phyloP scores from a whole-genome alignment of 768 basidiomycete genomes.

The Phaeotremella skinneri region DNA sequence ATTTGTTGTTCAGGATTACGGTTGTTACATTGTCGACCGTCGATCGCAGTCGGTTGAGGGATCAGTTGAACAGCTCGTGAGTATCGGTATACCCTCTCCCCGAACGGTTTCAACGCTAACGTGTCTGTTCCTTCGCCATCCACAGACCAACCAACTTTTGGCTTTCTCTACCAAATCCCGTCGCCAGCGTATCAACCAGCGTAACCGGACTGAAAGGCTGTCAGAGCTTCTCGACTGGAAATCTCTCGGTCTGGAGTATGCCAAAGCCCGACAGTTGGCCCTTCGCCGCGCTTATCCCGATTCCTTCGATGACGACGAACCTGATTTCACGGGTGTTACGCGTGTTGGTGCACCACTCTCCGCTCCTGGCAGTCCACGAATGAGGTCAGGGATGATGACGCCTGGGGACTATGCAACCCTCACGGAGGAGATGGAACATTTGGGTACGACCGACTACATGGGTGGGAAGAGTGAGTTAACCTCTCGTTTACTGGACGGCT shows the following conservation, averaged over 20 bases:
- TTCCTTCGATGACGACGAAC: constrained; percentile 67
- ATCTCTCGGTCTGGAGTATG: constrained; percentile 86
- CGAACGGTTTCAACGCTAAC: constrained; percentile 1
- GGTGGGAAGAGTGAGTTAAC: constrained; percentile 68
- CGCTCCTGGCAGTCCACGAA: constrained; percentile 82
- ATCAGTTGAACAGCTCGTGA: constrained; percentile 72
- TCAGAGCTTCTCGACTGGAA: constrained; percentile 97
- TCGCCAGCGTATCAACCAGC: constrained; percentile 97
- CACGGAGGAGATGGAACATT: constrained; percentile 72
- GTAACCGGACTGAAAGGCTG: constrained; percentile 93
- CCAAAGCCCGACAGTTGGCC: constrained; percentile 88
- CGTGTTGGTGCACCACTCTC: constrained; percentile 64
- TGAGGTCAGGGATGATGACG: constrained; percentile 76
- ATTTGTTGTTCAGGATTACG: constrained; percentile 63
- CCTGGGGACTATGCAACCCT: constrained; percentile 56
- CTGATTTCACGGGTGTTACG: constrained; percentile 63
- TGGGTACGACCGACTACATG: constrained; percentile 61
- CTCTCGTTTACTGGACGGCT: constrained; percentile 55
- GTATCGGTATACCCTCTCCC: constrained; percentile 10
- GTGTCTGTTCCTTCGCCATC: background rate
- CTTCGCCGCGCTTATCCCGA: constrained; percentile 93
- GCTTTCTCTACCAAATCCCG: constrained; percentile 60
- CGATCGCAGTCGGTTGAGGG: constrained; percentile 86
- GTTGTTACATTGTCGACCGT: constrained; percentile 94
- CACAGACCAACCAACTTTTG: constrained; percentile 50